Evolutionary conservation across 352 stramenopile species (phyloP).

Genomic region (Globisporangium paddicum): DNA sequence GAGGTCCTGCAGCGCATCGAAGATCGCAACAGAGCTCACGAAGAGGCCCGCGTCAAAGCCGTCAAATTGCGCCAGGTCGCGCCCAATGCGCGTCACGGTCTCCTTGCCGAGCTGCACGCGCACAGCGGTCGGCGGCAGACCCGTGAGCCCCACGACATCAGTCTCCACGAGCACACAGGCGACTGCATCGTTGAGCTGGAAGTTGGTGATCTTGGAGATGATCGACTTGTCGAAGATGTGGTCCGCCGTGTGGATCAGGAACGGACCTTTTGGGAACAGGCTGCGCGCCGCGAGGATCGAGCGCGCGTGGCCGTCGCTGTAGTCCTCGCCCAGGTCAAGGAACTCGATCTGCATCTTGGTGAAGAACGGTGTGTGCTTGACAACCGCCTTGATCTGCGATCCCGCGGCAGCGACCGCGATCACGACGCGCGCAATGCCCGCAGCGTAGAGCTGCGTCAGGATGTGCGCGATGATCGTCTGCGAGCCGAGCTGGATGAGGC

Average conservation of each 20-base stretch:
- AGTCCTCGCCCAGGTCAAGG: conserved; percentile 76
- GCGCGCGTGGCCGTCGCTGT: conserved; percentile 63
- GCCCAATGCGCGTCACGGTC: conserved; percentile 55
- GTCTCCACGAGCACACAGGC: conserved; percentile 75
- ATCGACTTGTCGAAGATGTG: conserved; percentile 84
- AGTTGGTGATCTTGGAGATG: conserved; percentile 56
- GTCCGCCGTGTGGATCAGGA: conserved; percentile 84
- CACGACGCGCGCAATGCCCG: conserved; percentile 71
- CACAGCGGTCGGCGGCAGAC: conserved; percentile 51
- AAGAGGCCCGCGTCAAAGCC: conserved; percentile 72
- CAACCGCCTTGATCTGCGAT: conserved; percentile 47
- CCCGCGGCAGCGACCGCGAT: conserved; percentile 66
- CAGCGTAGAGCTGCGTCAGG: conserved; percentile 70
- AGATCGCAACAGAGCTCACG: conserved; percentile 64
- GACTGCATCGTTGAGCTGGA: conserved; percentile 46
- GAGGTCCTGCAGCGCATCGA: conserved; percentile 56
- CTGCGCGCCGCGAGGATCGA: conserved; percentile 70
- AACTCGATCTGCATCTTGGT: conserved; percentile 84
- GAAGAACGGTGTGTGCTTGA: conserved; percentile 66
- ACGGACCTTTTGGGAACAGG: conserved; percentile 72
- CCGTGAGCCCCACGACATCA: conserved; percentile 54
- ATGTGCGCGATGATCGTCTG: conserved; percentile 80
- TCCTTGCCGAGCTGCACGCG: conserved; percentile 59
- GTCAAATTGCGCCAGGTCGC: conserved; percentile 49
- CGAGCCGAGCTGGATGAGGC: conserved; percentile 62